Base-by-base conservation (phyloP, 148 eudicot genomes). In the Persicaria tinctoria region DNA sequence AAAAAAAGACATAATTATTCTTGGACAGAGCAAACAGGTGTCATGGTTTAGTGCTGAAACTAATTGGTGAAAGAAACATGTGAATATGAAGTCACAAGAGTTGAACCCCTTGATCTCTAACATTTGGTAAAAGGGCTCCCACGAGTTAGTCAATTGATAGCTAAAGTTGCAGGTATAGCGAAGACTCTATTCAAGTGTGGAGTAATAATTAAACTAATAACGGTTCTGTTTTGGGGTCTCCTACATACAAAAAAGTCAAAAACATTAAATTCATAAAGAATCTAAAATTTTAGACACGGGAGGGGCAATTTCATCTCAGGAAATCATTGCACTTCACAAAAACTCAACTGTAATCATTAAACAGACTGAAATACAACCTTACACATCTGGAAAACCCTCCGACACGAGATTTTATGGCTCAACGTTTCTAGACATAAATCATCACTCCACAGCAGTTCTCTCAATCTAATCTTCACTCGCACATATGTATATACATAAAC, bases 351-450 rank as follows among this genome's bases (percentile, higher is more conserved):
- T 59, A 64, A 38, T 64, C 46, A 64, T 64, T 32, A 32, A 32
- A 32, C 41, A 32, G 41, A 32, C 3, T 32, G 41, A 32, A 32
- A 32, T 32, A 1, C 41, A 32, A 2, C 41, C 41, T 32, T 64
- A 4, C 70, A 64, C 4, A 64, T 63, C 66, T 59, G 66, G 66
- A 59, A 59, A 14, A n/a, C 56, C 17, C 56, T 53, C 66, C 41
- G 13, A 59, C 66, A 59, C 11, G 23, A 59, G 13, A 59, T 38
- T 59, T 59, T 20, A 17, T 7, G 63, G 10, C 63, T 57, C 18
- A 57, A 55, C 9, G 45, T 18, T 20, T 62, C 68, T 16, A 56
- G 62, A n/a, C 62, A 56, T 56, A 56, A 56, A 32, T 32, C 41
- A 32, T 32, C 2, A 32, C 41, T 32, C 41, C 41, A 32, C 41